Base-by-base conservation (phyloP, 306 rosid genomes). In the Sophora flavescens region DNA sequence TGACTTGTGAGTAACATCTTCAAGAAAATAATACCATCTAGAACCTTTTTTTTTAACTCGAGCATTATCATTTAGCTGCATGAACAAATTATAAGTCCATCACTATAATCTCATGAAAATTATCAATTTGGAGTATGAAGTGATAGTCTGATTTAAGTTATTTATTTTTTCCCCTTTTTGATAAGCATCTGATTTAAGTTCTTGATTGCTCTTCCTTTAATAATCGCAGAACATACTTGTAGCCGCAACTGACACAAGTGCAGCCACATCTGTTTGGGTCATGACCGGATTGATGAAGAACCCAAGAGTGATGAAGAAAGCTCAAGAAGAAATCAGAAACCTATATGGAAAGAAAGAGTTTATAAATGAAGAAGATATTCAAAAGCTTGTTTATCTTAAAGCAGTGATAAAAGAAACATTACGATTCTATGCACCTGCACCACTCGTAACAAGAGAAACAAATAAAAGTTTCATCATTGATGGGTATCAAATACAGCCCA, bases 321-420 rank as follows among this genome's bases (percentile, higher is more conserved):
- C 3, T 68, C 73, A 68, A 6, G 52, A 16, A 47, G 59, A 47
- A 6, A 17, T 50, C 30, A 50, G 30, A 50, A 50, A 8, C 8
- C 13, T 7, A 9, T 28, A 1, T n/a, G 74, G 74, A 22, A 30
- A 30, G 0, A 30, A 30, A 48, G 41, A 16, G 22, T 68, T 50
- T 8, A 68, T 48, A 50, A 53, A 68, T 2, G 44, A 70, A 70
- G 75, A 33, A 4, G 35, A 70, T 70, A 52, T 70, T 18, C 48
- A 70, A 51, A 70, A 51, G 9, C 75, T 70, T 8, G 35, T 22
- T 4, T 65, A 65, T 44, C 36, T 65, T 1, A 70, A 70, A 51
- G 63, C 63, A 5, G 63, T 70, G 2, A 17, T 70, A 8, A 70
- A 70, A 70, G 63, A 70, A 52, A 70, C 63, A 35, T 2, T 36